Percentiles rank a stretch among this genome's conserved stretches.
These are phyloP conservation scores for Chlorophyllum brunneum DNA, from an alignment of 768 basidiomycete genomes.

Conservation along the genomic window DNA sequence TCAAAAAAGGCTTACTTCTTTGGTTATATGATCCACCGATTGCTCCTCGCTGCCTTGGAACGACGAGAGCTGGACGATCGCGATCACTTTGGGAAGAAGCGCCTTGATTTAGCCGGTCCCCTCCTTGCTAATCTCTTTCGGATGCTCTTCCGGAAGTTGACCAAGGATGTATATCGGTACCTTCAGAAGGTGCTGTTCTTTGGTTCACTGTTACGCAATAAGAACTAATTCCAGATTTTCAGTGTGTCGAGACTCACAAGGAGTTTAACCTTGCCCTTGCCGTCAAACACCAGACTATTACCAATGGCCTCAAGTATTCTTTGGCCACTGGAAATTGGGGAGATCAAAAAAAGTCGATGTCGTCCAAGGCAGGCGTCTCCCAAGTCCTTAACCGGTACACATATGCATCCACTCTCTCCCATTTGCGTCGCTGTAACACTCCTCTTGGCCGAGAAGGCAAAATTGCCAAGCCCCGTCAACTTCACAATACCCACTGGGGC, in stretches of 20 bases:
- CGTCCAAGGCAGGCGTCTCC: slow-evolving; percentile 96
- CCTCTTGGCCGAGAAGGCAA: slow-evolving; percentile 98
- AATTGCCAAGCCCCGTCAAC: slow-evolving; percentile 97
- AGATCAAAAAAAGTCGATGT: slow-evolving; percentile 98
- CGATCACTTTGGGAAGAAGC: slow-evolving; percentile 99
- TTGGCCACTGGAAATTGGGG: slow-evolving; percentile 99
- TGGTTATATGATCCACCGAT: slow-evolving; percentile 98
- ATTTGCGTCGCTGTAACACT: slow-evolving; percentile 96
- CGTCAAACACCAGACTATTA: slow-evolving; percentile 95
- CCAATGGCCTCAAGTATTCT: slow-evolving; percentile 97
- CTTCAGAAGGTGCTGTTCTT: slow-evolving; percentile 76
- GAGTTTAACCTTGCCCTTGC: slow-evolving; percentile 90
- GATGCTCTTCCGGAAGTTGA: slow-evolving; percentile 95
- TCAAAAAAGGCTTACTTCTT: slow-evolving; percentile 99
- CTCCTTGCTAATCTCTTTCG: slow-evolving; percentile 95
- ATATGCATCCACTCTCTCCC: slow-evolving; percentile 96
- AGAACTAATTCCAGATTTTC: slow-evolving; percentile 13
- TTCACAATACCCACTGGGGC: slow-evolving; percentile 99
- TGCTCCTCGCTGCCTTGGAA: slow-evolving; percentile 90
- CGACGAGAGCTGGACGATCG: slow-evolving; percentile 96
- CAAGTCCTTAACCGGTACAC: slow-evolving; percentile 99
- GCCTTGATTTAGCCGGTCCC: slow-evolving; percentile 93
- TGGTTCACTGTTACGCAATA: neutral
- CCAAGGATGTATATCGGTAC: slow-evolving; percentile 95
- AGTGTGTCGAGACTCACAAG: slow-evolving; percentile 97